Evolutionary conservation across 2,329 filamentous ascomycete genomes (phyloP).

Genomic region (Trichoderma arundinaceum): DNA sequence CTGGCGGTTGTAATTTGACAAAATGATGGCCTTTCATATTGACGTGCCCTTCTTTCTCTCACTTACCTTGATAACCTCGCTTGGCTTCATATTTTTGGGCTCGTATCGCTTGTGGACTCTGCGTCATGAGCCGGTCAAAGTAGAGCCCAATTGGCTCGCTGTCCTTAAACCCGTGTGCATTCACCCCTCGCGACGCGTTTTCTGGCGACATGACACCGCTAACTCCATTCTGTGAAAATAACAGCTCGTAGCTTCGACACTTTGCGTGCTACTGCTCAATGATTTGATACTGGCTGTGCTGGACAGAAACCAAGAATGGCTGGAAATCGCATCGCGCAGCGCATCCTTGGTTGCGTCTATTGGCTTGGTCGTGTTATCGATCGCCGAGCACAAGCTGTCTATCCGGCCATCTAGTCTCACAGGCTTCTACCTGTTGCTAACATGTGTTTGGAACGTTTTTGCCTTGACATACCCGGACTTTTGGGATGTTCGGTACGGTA

Average conservation of each 20-base stretch:
- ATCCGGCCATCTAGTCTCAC: conserved; percentile 16
- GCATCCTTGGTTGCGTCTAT: conserved; percentile 9
- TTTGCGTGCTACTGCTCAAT: not conserved
- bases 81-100: conserved; percentile 7
- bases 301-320: not conserved
- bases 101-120: conserved; percentile 12
- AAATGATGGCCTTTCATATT: not conserved
- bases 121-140: conserved; percentile 13
- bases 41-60: not conserved
- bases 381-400: conserved; percentile 25
- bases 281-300: not conserved
- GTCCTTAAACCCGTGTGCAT: conserved; percentile 19
- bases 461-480: conserved; percentile 5
- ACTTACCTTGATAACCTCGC: not conserved
- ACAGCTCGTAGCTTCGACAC: conserved; percentile 18
- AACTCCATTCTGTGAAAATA: not conserved
- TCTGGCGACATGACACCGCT: not conserved
- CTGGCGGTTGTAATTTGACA: not conserved
- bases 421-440: conserved; percentile 24
- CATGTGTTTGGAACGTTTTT: not conserved
- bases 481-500: not conserved
- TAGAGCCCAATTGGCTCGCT: conserved; percentile 19
- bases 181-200: not conserved
- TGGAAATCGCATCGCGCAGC: not conserved
- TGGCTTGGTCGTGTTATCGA: conserved; percentile 12